Percentiles rank a stretch among this genome's conserved stretches.
phyloP scores from a whole-genome alignment of 2,329 filamentous ascomycete genomes.

The Diaporthe caulivora region DNA sequence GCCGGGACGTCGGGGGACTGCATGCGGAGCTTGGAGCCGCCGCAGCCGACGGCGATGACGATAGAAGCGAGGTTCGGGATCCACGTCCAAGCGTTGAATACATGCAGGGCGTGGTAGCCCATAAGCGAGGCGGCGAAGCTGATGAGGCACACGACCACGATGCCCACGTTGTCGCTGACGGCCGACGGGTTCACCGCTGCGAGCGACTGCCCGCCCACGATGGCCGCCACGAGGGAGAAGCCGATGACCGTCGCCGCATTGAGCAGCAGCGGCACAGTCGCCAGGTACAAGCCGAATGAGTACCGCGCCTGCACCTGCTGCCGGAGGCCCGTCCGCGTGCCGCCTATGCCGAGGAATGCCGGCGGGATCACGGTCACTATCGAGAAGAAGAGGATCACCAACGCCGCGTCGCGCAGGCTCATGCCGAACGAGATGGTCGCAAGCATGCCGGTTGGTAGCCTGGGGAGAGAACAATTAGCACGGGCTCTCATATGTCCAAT shows the following conservation, averaged over 20 bases:
- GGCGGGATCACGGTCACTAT: slow-evolving; percentile 65
- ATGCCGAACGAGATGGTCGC: slow-evolving; percentile 67
- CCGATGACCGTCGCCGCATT: slow-evolving; percentile 70
- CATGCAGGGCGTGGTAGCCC: slow-evolving; percentile 66
- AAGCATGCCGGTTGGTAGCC: slow-evolving; percentile 70
- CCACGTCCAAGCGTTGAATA: slow-evolving; percentile 69
- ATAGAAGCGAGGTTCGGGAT: slow-evolving; percentile 66
- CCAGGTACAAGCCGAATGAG: slow-evolving; percentile 67
- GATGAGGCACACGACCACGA: slow-evolving; percentile 66
- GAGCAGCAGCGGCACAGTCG: slow-evolving; percentile 63
- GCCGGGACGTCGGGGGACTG: slow-evolving; percentile 57
- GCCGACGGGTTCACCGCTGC: slow-evolving; percentile 58
- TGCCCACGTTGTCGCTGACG: slow-evolving; percentile 66
- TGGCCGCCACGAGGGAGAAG: slow-evolving; percentile 67
- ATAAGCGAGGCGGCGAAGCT: slow-evolving; percentile 67
- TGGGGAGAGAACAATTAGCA: slow-evolving; percentile 41
- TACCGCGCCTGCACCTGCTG: slow-evolving; percentile 73
- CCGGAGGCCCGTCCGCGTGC: slow-evolving; percentile 68
- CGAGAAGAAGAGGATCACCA: slow-evolving; percentile 71
- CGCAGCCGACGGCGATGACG: slow-evolving; percentile 65
- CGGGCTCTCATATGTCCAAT: background rate
- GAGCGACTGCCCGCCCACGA: slow-evolving; percentile 68
- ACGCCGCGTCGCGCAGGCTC: slow-evolving; percentile 65
- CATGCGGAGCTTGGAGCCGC: slow-evolving; percentile 60
- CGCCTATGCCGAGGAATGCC: slow-evolving; percentile 67